A percentile compares a stretch with the other conserved stretches of the same genome.
phyloP scores from a whole-genome alignment of 768 basidiomycete species.

The Lactarius deliciosus region DNA sequence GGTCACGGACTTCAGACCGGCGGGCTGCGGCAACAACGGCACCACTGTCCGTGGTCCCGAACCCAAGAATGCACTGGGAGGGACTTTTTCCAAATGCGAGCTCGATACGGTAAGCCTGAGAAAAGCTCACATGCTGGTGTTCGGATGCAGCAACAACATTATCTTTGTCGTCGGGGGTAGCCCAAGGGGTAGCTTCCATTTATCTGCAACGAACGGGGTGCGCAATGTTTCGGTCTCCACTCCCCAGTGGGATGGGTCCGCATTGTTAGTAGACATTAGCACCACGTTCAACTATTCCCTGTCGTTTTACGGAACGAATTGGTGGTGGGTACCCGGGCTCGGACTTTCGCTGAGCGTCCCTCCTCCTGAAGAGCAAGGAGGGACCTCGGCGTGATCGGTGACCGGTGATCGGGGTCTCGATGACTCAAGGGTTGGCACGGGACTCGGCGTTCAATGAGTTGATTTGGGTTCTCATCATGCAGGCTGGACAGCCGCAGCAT shows the following conservation, averaged over 20 bases:
- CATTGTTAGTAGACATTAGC: slow-evolving; percentile 56
- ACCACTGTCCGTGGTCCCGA: background rate
- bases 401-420: slow-evolving; percentile 14
- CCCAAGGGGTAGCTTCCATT: too few species aligned
- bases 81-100: background rate
- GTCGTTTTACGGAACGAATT: slow-evolving; percentile 57
- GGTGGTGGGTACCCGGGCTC: slow-evolving; percentile 47
- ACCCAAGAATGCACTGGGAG: background rate
- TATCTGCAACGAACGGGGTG: too few species aligned
- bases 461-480: slow-evolving; percentile 18
- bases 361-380: too few species aligned
- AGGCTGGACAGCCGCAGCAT: slow-evolving; percentile 11
- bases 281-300: slow-evolving; percentile 68
- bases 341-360: background rate
- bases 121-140: background rate
- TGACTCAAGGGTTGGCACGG: slow-evolving; percentile 26
- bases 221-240: slow-evolving; percentile 43
- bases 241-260: slow-evolving; percentile 28
- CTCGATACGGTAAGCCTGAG: background rate
- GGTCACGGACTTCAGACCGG: background rate
- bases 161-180: background rate
- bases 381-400: background rate
- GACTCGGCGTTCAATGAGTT: slow-evolving; percentile 1
- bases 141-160: background rate
- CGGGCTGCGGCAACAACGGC: background rate